Percentiles rank a stretch among this genome's conserved stretches.
These are phyloP conservation scores for Leccinum variicolor DNA, from an alignment of 768 basidiomycete genomes.

Conservation along the genomic window DNA sequence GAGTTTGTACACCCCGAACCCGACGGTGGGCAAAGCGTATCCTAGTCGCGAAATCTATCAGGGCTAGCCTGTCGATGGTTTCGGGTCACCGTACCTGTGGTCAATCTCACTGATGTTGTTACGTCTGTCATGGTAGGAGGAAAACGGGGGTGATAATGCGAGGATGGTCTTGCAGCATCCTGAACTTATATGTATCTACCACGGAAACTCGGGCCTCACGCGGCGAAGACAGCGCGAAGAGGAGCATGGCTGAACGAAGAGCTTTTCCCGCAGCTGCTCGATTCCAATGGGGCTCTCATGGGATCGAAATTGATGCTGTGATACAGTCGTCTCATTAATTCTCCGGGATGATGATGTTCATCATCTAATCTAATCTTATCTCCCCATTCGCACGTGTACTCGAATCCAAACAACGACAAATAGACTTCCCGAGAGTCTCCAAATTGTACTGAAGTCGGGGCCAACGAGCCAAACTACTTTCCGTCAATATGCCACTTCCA, in stretches of 20 bases:
- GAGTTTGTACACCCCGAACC: conserved; percentile 25
- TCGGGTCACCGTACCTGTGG: conserved; percentile 5
- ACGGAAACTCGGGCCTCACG: neutral
- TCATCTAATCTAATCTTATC: neutral
- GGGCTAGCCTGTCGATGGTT: neutral
- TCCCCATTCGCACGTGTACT: neutral
- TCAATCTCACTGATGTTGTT: conserved; percentile 5
- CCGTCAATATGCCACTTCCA: conserved; percentile 82
- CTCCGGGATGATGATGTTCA: no score
- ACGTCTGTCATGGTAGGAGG: conserved; percentile 8
- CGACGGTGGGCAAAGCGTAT: conserved; percentile 24
- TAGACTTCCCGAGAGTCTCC: conserved; percentile 1
- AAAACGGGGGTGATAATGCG: neutral
- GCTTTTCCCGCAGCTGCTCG: neutral
- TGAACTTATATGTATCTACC: conserved; percentile 5
- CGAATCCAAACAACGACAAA: conserved; percentile 22
- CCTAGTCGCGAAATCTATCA: conserved; percentile 10
- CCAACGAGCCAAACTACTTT: neutral
- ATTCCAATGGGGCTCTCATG: neutral
- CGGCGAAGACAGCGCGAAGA: neutral
- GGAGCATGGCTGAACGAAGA: neutral
- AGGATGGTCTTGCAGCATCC: neutral
- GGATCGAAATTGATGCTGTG: neutral
- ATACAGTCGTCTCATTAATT: no score
- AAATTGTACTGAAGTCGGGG: no score